phyloP scores from a whole-genome alignment of 495 filamentous ascomycete genomes.

The Penicillium atrosanguineum region DNA sequence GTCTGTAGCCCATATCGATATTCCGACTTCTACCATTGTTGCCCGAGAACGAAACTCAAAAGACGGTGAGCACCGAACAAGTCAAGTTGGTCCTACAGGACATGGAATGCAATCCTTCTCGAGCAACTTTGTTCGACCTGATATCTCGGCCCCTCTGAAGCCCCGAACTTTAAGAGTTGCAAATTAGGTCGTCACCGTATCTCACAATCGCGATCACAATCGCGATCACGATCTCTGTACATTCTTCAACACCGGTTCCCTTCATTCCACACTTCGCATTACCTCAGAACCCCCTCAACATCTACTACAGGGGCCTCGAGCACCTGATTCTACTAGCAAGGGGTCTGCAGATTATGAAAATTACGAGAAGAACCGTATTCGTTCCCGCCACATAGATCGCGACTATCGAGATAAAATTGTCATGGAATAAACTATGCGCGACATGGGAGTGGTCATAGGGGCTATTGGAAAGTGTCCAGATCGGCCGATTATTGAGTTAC shows the following conservation, averaged over 20 bases:
- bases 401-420: background rate
- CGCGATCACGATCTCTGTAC: background rate
- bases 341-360: background rate
- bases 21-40: conserved; percentile 20
- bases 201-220: background rate
- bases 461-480: conserved; percentile 11
- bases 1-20: conserved; percentile 28
- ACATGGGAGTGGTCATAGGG: background rate
- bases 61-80: conserved; percentile 26
- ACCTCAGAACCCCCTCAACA: conserved; percentile 9
- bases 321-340: background rate
- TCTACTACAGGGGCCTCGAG: background rate
- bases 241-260: conserved; percentile 10
- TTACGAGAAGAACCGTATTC: background rate
- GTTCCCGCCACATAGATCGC: conserved; percentile 4
- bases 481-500: background rate
- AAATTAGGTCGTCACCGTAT: background rate
- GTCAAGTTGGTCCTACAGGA: conserved; percentile 9
- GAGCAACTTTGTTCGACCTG: background rate
- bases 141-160: background rate
- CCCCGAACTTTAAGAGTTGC: background rate
- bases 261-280: conserved; percentile 8
- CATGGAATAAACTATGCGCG: background rate
- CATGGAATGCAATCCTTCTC: background rate
- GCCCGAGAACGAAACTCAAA: conserved; percentile 17